Evolutionary conservation across 345 rosid species (phyloP), one percentile per base, ranked within the genome.

Genomic region (Aquilaria sinensis): DNA sequence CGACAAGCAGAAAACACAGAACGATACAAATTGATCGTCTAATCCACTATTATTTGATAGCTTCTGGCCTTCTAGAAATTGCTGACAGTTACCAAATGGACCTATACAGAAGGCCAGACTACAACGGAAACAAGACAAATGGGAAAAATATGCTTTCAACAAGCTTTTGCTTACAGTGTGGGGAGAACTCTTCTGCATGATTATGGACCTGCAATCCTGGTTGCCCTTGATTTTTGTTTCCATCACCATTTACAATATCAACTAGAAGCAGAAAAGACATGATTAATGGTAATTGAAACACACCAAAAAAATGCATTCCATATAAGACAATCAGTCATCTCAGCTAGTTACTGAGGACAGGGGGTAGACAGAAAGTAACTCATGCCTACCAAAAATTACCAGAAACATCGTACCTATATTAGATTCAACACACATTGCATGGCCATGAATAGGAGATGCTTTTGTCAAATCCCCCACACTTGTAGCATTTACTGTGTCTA

Each of bases 121-220:
- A 37, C 5, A 37, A 9, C 4, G 43, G 43, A 37, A 37, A 37
- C 43, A 37, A 37, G 43, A 37, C 43, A 37, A 37, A 37, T 37
- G 43, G 43, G 43, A 37, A 9, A 37, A 62, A 31, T 48, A 51
- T 59, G 67, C 69, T 52, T 57, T 46, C 23, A 60, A 30, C 31
- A 54, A 48, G 62, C 53, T 60, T 57, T 59, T 67, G 47, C 66
- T 63, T 68, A 85, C 94, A 71, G 64, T 68, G 65, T 58, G 72
- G 53, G 47, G 23, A 58, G 31, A 72, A 48, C 51, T 68, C 80
- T 57, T 50, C 73, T 2, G 71, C 47, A 73, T 45, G 68, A 66
- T 47, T 72, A 33, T 64, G 56, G 66, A 67, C 70, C 63, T 72
- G 69, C 57, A 41, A 66, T 67, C 66, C 57, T 61, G 58, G 14